Evolutionary conservation across 1,139 yeast genomes (phyloP).

Genomic region (Kodamaea sp.): DNA sequence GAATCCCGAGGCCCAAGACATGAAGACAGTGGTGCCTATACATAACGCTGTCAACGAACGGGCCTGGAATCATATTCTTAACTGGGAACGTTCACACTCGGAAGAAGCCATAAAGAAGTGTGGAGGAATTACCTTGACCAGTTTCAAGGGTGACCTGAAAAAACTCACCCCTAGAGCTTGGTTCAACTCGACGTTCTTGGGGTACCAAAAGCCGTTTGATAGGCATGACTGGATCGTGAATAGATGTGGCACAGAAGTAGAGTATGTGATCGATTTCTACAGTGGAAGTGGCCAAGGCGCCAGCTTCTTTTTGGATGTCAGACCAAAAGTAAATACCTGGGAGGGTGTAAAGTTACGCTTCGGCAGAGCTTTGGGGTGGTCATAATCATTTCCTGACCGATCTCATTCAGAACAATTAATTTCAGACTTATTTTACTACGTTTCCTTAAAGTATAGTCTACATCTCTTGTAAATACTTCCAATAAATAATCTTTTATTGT

Average conservation of each 20-base stretch:
- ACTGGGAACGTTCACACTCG: slow-evolving; percentile 75
- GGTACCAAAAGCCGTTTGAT: slow-evolving; percentile 83
- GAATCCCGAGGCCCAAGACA: slow-evolving; percentile 79
- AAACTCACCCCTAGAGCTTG: slow-evolving; percentile 90
- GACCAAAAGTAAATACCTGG: slow-evolving; percentile 81
- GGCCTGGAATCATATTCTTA: slow-evolving; percentile 82
- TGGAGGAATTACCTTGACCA: slow-evolving; percentile 83
- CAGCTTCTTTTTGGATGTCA: slow-evolving; percentile 81
- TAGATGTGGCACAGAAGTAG: slow-evolving; percentile 80
- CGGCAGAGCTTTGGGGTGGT: slow-evolving; percentile 54
- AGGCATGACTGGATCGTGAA: slow-evolving; percentile 96
- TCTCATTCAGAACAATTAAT: too few relatives aligned
- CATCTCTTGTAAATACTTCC: slow-evolving; percentile 6
- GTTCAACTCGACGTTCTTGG: slow-evolving; percentile 58
- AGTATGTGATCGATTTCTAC: slow-evolving; percentile 93
- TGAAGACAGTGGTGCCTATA: slow-evolving; percentile 89
- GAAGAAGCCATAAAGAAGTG: slow-evolving; percentile 53
- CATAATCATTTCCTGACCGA: too few relatives aligned
- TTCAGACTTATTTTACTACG: slow-evolving; percentile 19
- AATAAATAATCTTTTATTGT: not conserved
- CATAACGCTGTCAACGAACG: slow-evolving; percentile 93
- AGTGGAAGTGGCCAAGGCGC: slow-evolving; percentile 59
- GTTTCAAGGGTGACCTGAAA: slow-evolving; percentile 86
- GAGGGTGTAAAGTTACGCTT: slow-evolving; percentile 80
- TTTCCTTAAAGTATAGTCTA: not conserved